These are phyloP conservation scores for Akanthomyces dipterigenus DNA, from an alignment of 2,329 filamentous ascomycete species.

Conservation along the genomic window DNA sequence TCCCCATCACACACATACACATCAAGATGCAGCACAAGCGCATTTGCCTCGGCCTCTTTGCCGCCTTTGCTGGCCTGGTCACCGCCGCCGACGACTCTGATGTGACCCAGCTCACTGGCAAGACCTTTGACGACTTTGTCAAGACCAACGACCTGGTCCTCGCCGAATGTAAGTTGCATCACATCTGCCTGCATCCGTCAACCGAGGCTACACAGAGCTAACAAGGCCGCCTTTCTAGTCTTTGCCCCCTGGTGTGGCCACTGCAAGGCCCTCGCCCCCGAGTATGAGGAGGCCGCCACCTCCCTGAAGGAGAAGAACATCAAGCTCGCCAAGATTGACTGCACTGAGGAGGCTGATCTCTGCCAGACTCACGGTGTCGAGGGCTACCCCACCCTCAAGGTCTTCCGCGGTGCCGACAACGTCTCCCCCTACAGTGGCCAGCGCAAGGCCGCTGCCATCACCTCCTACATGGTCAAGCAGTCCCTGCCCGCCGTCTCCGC, in stretches of 20 bases:
- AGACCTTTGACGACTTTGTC: constrained; percentile 82
- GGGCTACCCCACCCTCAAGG: constrained; percentile 97
- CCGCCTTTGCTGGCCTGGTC: constrained; percentile 49
- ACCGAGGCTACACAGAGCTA: constrained; percentile 28
- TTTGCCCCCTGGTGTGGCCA: constrained; percentile 96
- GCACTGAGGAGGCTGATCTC: constrained; percentile 87
- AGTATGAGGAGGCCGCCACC: constrained; percentile 83
- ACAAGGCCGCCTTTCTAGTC: constrained; percentile 43
- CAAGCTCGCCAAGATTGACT: constrained; percentile 81
- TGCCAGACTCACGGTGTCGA: constrained; percentile 88
- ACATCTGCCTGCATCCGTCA: background rate
- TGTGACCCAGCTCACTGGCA: constrained; percentile 76
- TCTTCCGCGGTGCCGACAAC: constrained; percentile 88
- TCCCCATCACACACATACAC: constrained; percentile 11
- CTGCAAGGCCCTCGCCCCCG: constrained; percentile 94
- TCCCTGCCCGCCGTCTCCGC: constrained; percentile 84
- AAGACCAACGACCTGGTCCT: constrained; percentile 82
- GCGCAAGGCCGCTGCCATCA: constrained; percentile 74
- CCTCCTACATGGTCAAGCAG: constrained; percentile 96
- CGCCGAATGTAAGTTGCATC: constrained; percentile 69
- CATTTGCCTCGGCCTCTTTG: constrained; percentile 47
- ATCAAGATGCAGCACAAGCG: constrained; percentile 43
- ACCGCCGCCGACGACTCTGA: constrained; percentile 62
- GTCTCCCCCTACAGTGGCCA: constrained; percentile 78
- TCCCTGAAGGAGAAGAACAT: constrained; percentile 84